Evolutionary conservation across 345 rosid genomes (phyloP).

Genomic region (Eucalyptus marginata): DNA sequence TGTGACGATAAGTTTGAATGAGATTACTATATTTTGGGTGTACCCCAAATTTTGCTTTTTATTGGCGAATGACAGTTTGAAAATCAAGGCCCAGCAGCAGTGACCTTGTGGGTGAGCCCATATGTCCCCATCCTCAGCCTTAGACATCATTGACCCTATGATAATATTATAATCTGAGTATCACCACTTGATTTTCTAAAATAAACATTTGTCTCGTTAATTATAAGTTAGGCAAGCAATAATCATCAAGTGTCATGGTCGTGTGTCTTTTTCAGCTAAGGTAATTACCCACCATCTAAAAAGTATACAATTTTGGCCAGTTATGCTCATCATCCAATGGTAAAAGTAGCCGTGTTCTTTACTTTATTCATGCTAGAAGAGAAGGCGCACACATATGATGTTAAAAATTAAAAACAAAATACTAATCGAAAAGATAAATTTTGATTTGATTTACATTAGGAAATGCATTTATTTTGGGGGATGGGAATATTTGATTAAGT

Average conservation of each 20-base stretch:
- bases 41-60: background rate
- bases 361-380: background rate
- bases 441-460: background rate
- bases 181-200: background rate
- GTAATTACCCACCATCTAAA: background rate
- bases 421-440: background rate
- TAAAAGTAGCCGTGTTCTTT: background rate
- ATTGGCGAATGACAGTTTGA: background rate
- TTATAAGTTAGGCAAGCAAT: background rate
- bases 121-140: background rate
- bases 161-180: background rate
- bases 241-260: background rate
- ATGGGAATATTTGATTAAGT: background rate
- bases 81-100: background rate
- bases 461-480: background rate
- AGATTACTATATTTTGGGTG: background rate
- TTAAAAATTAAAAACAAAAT: background rate
- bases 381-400: background rate
- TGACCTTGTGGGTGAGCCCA: background rate
- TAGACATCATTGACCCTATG: background rate
- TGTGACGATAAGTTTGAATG: background rate
- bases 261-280: background rate
- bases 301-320: background rate
- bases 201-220: background rate
- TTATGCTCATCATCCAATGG: background rate